Evolutionary conservation across 805 yeast species (phyloP), one percentile per base, ranked within the genome.

Genomic region (Yarrowia hollandica): DNA sequence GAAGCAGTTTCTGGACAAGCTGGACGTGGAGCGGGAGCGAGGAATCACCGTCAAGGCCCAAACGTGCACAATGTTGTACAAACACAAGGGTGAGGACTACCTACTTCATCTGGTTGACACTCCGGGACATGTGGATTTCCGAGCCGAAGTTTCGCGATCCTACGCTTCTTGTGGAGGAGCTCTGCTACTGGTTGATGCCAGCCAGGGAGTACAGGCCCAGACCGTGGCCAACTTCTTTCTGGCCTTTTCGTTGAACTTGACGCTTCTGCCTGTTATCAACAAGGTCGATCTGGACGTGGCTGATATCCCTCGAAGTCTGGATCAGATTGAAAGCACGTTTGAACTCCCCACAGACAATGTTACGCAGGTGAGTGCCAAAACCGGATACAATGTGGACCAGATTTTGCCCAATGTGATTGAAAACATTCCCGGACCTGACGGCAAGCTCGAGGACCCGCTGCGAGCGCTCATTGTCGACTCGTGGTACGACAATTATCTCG

Each of bases 81-180:
- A 78, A 31, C 77, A 82, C 63, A 76, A 82, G 8, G 82, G 82
- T 2, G 75, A 82, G 65, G 97, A 92, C 65, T 94, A 89, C 69
- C 72, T 94, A 59, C 74, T 92, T 44, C 97, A 92, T 75, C 75
- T 92, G 42, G 97, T 94, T 42, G 99, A 92, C 71, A 92, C 98
- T 0, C 99, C 99, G 0, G 99, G 99, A 0, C 99, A 92, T 70
- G 98, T 94, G 28, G 99, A 92, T 71, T 92, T 92, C 71, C 77
- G 97, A 58, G 86, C 94, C 8, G 99, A 92, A 67, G 99, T 92
- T 1, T 84, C 95, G 4, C 74, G 98, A 65, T 88, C 96, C 7
- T 91, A 91, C 72, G 97, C 97, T 2, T 88, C 97, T 0, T 94
- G 97, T 75, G 96, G 91, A 33, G 98, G 98, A 12, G 97, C 97